Percentiles rank a stretch among this genome's conserved stretches.
Evolutionary conservation across 768 basidiomycete species (phyloP).

Genomic region (Kwoniella newhampshirensis): DNA sequence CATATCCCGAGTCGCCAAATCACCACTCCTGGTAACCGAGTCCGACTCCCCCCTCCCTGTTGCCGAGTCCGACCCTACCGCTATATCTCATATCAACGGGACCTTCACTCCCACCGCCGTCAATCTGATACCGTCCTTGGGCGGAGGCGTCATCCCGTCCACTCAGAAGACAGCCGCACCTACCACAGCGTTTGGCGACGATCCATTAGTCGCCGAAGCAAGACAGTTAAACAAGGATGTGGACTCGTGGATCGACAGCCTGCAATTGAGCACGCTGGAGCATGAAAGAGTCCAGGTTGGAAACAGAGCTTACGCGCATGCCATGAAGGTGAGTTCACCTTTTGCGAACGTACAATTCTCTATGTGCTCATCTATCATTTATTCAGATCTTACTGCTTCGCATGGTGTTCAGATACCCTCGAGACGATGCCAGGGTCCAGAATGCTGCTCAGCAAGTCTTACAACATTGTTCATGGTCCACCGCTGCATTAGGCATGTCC

Average conservation of each 20-base stretch:
- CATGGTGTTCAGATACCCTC: slow-evolving; percentile 37
- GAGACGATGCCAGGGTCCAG: slow-evolving; percentile 41
- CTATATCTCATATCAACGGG: neutral
- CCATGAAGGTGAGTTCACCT: slow-evolving; percentile 45
- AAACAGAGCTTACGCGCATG: slow-evolving; percentile 48
- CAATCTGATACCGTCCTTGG: neutral
- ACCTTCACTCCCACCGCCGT: neutral
- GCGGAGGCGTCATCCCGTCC: neutral
- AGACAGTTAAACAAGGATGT: slow-evolving; percentile 38
- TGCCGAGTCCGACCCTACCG: neutral
- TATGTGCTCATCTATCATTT: too few species aligned
- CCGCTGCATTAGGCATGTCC: slow-evolving; percentile 48
- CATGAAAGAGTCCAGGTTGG: slow-evolving; percentile 50
- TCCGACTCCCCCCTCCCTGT: slow-evolving; percentile 7
- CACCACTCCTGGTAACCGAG: slow-evolving; percentile 28
- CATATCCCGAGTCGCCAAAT: slow-evolving; percentile 27
- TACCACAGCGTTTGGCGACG: neutral
- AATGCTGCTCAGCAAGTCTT: slow-evolving; percentile 43
- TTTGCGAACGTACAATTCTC: neutral
- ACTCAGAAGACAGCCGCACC: neutral
- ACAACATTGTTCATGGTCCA: slow-evolving; percentile 46
- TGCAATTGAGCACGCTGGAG: slow-evolving; percentile 42
- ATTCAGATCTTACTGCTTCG: slow-evolving; percentile 44
- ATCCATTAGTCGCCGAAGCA: slow-evolving; percentile 34
- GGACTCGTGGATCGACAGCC: slow-evolving; percentile 46